Conservation (phyloP, 495 filamentous ascomycete genomes). For the Aspergillus cristatus region DNA sequence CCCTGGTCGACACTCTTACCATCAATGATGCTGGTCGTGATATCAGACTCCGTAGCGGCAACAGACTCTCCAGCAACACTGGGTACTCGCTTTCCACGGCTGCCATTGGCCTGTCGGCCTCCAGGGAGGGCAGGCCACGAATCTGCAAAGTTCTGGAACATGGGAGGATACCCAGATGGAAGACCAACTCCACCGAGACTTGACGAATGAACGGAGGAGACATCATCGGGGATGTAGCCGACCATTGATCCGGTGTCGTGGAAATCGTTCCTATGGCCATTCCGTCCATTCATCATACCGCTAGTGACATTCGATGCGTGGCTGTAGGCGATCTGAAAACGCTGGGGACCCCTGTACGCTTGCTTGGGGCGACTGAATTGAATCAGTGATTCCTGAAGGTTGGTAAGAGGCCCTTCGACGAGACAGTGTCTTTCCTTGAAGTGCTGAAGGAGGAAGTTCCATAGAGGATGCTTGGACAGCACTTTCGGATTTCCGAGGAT, state of each 20-base stretch:
- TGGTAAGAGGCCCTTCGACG: slow-evolving; percentile 93
- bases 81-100: slow-evolving; percentile 52
- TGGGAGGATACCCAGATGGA: slow-evolving; percentile 76
- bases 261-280: slow-evolving; percentile 58
- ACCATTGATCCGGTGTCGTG: slow-evolving; percentile 80
- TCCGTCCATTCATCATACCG: slow-evolving; percentile 40
- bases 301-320: slow-evolving; percentile 48
- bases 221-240: slow-evolving; percentile 93
- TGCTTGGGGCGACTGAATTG: slow-evolving; percentile 94
- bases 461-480: slow-evolving; percentile 91
- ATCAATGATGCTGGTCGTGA: slow-evolving; percentile 59
- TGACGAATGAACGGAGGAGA: slow-evolving; percentile 90
- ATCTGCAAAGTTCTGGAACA: slow-evolving; percentile 91
- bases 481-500: slow-evolving; percentile 99
- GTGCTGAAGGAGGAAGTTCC: slow-evolving; percentile 92
- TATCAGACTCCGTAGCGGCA: slow-evolving; percentile 80
- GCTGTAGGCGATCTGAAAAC: slow-evolving; percentile 78
- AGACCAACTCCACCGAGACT: slow-evolving; percentile 76
- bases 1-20: slow-evolving; percentile 69
- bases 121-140: slow-evolving; percentile 75
- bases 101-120: slow-evolving; percentile 51
- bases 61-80: slow-evolving; percentile 87
- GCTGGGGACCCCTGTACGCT: slow-evolving; percentile 81
- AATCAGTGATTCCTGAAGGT: slow-evolving; percentile 86
- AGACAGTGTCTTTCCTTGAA: slow-evolving; percentile 97